These are phyloP conservation scores for Euphrasia arctica DNA, from an alignment of 305 asterid genomes.

Conservation along the genomic window DNA sequence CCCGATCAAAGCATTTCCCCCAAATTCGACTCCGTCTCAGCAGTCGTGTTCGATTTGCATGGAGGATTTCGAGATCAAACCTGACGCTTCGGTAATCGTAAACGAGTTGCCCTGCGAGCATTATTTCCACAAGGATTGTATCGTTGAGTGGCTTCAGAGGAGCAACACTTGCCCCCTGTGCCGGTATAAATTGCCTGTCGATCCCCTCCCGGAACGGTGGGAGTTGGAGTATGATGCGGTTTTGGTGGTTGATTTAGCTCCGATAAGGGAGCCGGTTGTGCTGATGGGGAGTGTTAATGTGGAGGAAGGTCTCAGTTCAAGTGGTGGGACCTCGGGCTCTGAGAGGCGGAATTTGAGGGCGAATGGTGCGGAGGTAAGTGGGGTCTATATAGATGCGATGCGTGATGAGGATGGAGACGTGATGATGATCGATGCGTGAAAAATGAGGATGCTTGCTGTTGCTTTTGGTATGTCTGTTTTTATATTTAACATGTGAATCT, in stretches of 20 bases:
- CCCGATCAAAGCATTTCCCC: slow-evolving; percentile 31
- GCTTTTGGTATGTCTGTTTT: slow-evolving; percentile 25
- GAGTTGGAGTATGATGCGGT: slow-evolving; percentile 25
- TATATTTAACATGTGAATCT: neutral
- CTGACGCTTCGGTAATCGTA: slow-evolving; percentile 20
- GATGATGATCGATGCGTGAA: slow-evolving; percentile 57
- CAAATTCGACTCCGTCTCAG: slow-evolving; percentile 27
- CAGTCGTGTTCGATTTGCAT: slow-evolving; percentile 54
- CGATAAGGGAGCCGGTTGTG: slow-evolving; percentile 9
- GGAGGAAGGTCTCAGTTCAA: slow-evolving; percentile 22
- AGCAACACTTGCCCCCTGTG: slow-evolving; percentile 61
- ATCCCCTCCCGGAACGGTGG: slow-evolving; percentile 17
- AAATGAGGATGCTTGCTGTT: slow-evolving; percentile 17
- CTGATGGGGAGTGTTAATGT: slow-evolving; percentile 20
- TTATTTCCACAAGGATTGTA: slow-evolving; percentile 49
- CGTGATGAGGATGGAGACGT: slow-evolving; percentile 66
- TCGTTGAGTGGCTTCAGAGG: slow-evolving; percentile 49
- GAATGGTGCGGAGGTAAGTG: slow-evolving; percentile 25
- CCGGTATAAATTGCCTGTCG: slow-evolving; percentile 43
- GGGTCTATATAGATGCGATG: slow-evolving; percentile 32
- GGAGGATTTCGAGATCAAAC: slow-evolving; percentile 42
- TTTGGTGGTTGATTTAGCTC: slow-evolving; percentile 24
- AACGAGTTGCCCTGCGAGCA: slow-evolving; percentile 53
- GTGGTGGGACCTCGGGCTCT: slow-evolving; percentile 23
- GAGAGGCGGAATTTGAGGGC: slow-evolving; percentile 12